Evolutionary conservation across 2,329 filamentous ascomycete species (phyloP), one percentile per base, ranked within the genome.

Genomic region (Didymella exigua): DNA sequence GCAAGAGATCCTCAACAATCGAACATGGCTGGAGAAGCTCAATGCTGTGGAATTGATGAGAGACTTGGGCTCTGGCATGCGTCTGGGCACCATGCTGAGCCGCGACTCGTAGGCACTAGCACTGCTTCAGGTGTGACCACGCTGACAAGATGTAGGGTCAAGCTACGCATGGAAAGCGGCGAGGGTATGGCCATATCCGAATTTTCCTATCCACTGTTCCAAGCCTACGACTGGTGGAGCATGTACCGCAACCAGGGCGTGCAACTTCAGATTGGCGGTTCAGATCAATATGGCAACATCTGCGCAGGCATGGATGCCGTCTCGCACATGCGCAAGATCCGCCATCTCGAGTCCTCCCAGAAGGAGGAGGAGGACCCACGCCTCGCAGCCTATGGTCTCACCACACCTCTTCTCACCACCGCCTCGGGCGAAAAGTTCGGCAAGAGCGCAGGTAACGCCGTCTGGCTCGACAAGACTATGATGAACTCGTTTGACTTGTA

Each of bases 201-300:
- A 72, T 96, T 99, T 75, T 84, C 87, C 36, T 99, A 99, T 70
- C 95, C 96, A 1, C 78, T 99, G 14, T 85, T 98, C 67, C 95
- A 99, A 73, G 92, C 89, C 19, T 98, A 93, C 89, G 95, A 99
- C 74, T 99, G 93, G 85, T 98, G 91, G 90, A 83, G 90, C 64
- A 83, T 98, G 78, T 96, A 90, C 76, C 82, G 84, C 41, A 81
- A 82, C 21, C 83, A 82, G 46, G 81, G 83, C 42, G 82, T 92
- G 9, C 88, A 93, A 70, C 84, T 98, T 72, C 92, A 99, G 76
- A 90, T 99, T 47, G 95, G 95, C 54, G 95, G 95, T 33, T 92
- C 92, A 6, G 95, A 99, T 72, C 95, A 99, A 77, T 98, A 89
- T 72, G 95, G 95, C 59, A 99, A 99, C 76, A 98, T 99, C 61